These are phyloP conservation scores for Xylaria cubensis DNA, from an alignment of 495 filamentous ascomycete species.

Conservation along the genomic window DNA sequence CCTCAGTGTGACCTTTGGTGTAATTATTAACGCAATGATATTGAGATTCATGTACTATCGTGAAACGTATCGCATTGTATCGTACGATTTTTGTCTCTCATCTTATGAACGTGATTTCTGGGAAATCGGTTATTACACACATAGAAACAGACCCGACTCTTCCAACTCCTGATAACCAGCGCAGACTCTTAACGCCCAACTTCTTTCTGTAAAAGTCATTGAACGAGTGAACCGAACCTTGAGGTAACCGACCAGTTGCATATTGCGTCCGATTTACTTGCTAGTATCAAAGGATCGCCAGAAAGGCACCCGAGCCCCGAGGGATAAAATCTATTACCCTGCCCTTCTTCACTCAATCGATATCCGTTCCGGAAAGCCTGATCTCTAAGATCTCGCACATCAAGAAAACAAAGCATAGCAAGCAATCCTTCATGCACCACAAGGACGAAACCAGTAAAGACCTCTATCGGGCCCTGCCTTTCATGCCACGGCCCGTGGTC, in stretches of 20 bases:
- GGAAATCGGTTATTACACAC: background rate
- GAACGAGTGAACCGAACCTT: background rate
- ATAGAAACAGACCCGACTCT: background rate
- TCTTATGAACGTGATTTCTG: conserved; percentile 1
- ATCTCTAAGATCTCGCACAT: background rate
- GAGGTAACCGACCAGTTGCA: background rate
- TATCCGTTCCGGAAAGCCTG: background rate
- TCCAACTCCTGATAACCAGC: background rate
- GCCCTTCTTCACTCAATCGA: background rate
- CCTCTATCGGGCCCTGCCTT: conserved; percentile 9
- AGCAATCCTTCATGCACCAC: background rate
- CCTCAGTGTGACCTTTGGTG: background rate
- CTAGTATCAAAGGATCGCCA: background rate
- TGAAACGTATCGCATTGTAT: background rate
- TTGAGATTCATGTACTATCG: background rate
- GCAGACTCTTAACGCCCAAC: background rate
- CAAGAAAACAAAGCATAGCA: background rate
- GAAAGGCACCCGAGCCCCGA: background rate
- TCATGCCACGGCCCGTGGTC: conserved; percentile 28
- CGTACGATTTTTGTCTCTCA: background rate
- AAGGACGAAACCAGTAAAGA: background rate
- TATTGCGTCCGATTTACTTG: background rate
- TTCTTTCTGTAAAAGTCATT: background rate
- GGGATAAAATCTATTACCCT: background rate
- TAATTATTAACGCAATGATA: background rate